Evolutionary conservation across 2,329 filamentous ascomycete genomes (phyloP), one percentile per base, ranked within the genome.

Genomic region (Ramichloridium luteum): DNA sequence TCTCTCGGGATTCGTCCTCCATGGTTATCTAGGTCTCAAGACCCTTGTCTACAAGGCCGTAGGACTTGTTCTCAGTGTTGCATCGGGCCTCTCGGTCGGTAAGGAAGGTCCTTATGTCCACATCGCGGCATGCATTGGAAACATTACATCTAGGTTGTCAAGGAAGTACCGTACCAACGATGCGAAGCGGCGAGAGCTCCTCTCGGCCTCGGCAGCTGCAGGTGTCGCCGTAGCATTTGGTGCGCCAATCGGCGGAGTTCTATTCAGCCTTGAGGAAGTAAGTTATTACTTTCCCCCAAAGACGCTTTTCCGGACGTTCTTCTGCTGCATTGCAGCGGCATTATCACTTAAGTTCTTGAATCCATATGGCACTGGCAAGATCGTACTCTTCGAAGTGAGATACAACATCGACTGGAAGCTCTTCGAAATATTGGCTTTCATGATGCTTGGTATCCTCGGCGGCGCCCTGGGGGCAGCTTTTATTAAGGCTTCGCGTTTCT

Each of bases 41-140:
- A 96, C 90, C 0, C 67, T 98, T 16, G 57, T 88, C 4, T 71
- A 93, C 59, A 98, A 98, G 55, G 81, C 82, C 1, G 48, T 80
- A 11, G 85, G 79, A 10, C 63, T 98, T 28, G 72, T 94, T 36
- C 67, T 96, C 35, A 92, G 83, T 53, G 85, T 96, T 23, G 80
- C 85, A 2, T 96, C 90, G 3, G 90, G 90, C 3, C 67, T 98
- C 38, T 93, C 85, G 52, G 65, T 98, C 25, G 90, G 90, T 16
- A 98, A 98, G 55, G 90, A 94, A 57, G 77, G 88, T 0, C 90
- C 90, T 0, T 96, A 88, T 49, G 90, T 98, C n/a, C 90, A 98
- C 55, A 93, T 96, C 49, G 85, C 86, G 0, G 82, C 88, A 1
- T 93, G 88, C 46, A 78, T 96, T 13, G 90, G 90, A 36, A 98